Conservation (phyloP, 352 stramenopile species). For the Globisporangium spiculum region DNA sequence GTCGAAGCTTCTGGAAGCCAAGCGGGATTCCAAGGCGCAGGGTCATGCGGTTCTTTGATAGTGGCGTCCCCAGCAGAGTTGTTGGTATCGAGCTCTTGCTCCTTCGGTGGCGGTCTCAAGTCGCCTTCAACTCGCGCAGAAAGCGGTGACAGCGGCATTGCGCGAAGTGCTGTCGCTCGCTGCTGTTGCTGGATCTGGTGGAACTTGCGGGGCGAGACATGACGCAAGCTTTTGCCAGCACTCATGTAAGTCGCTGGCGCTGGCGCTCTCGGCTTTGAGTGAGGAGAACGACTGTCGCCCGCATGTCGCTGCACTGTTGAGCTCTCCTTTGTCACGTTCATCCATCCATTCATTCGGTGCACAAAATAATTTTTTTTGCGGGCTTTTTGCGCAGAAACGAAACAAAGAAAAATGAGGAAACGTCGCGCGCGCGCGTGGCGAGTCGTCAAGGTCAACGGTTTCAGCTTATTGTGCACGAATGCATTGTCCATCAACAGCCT, state of each 20-base stretch:
- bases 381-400: not conserved
- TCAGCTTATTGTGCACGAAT: not conserved
- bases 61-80: not conserved
- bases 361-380: not conserved
- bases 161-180: slow-evolving; percentile 23
- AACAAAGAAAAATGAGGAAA: not conserved
- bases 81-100: not conserved
- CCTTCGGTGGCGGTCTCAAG: not conserved
- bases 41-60: not conserved
- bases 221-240: slow-evolving; percentile 16
- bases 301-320: not conserved
- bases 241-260: not conserved
- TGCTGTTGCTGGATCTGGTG: slow-evolving; percentile 41
- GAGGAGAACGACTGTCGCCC: not conserved
- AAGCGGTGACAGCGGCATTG: slow-evolving; percentile 31
- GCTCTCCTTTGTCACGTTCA: not conserved
- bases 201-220: slow-evolving; percentile 48
- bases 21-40: slow-evolving; percentile 32
- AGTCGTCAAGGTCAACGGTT: not conserved
- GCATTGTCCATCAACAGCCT: not conserved
- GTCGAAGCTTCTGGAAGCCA: slow-evolving; percentile 18
- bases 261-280: slow-evolving; percentile 4
- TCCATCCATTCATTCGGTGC: not conserved
- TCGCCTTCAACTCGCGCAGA: slow-evolving; percentile 2
- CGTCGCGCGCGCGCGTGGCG: not conserved